Evolutionary conservation across 2,329 filamentous ascomycete genomes (phyloP), one percentile per base, ranked within the genome.

Genomic region (Pyrenochaeta sp.): DNA sequence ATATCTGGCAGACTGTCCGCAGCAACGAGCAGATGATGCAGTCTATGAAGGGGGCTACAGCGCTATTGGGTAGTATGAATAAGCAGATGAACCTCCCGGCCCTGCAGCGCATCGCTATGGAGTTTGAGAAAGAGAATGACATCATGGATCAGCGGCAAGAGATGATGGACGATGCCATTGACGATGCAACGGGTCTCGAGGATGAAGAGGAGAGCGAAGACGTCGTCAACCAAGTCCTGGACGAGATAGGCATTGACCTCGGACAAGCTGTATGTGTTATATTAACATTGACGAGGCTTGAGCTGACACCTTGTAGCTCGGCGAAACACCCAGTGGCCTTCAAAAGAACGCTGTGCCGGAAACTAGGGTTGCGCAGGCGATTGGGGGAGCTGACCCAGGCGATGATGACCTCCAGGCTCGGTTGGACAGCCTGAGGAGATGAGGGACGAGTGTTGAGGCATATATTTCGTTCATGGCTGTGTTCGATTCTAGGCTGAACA

Each of bases 11-110:
- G 92, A 99, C 95, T 49, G 94, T 98, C 65, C 89, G 95, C 65
- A 97, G 93, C 67, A 99, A 99, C 79, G 95, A 99, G 78, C 94
- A 98, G 80, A 99, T 99, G 95, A 97, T 97, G 93, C 92, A 97
- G 79, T 95, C 93, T 8, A 98, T 99, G 95, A 99, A 97, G 80
- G 95, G 95, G 34, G 95, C 95, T 4, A 98, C 95, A 1, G 89
- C 90, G 79, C 89, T 97, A 2, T 83, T 99, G 7, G 93, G 93
- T 53, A 96, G 91, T 81, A 99, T 99, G 95, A 99, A 99, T 79
- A 87, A 91, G 65, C 92, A 92, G 64, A 98, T 98, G 93, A 98
- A 99, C 75, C 87, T 99, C 2, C 95, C 95, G 0, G 93, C 93
- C 19, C 83, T 99, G 34, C 94, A 98, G 78, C 88, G 94, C 56